A percentile compares a stretch with the other conserved stretches of the same genome.
Evolutionary conservation across 2,329 filamentous ascomycete genomes (phyloP).

Genomic region (Orbilia quercus): DNA sequence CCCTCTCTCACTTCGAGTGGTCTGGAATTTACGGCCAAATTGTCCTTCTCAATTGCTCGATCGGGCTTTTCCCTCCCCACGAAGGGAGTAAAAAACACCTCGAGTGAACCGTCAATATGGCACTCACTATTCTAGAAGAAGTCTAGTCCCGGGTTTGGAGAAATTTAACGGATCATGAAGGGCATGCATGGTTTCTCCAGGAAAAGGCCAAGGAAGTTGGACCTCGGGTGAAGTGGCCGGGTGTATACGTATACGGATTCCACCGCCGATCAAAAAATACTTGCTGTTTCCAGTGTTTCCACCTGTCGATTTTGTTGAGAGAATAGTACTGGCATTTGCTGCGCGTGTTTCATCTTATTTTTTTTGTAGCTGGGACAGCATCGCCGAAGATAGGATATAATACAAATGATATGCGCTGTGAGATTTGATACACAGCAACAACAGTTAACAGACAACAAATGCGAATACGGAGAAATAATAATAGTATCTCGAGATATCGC

Average conservation of each 20-base stretch:
- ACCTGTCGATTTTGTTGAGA: neutral
- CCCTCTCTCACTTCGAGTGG: no score
- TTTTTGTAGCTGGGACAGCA: neutral
- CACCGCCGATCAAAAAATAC: neutral
- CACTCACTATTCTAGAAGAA: no score
- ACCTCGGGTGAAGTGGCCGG: conserved; percentile 23
- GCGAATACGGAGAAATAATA: no score
- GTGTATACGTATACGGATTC: conserved; percentile 19
- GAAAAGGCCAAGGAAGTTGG: conserved; percentile 3
- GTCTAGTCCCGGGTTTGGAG: conserved; percentile 6
- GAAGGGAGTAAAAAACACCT: neutral
- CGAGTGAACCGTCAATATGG: no score
- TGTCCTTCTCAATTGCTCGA: conserved; percentile 11
- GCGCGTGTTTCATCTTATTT: conserved; percentile 12
- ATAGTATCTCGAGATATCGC: neutral
- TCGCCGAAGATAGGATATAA: no score
- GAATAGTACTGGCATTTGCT: no score
- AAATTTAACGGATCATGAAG: conserved; percentile 9
- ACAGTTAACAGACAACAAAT: no score
- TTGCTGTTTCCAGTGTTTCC: no score
- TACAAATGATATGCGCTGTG: no score
- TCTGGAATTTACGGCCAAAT: conserved; percentile 20
- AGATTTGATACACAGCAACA: no score
- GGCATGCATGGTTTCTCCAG: conserved; percentile 31
- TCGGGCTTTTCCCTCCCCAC: neutral